Base-by-base conservation (phyloP, 2,329 filamentous ascomycete genomes). In the Huntiella abstrusa region DNA sequence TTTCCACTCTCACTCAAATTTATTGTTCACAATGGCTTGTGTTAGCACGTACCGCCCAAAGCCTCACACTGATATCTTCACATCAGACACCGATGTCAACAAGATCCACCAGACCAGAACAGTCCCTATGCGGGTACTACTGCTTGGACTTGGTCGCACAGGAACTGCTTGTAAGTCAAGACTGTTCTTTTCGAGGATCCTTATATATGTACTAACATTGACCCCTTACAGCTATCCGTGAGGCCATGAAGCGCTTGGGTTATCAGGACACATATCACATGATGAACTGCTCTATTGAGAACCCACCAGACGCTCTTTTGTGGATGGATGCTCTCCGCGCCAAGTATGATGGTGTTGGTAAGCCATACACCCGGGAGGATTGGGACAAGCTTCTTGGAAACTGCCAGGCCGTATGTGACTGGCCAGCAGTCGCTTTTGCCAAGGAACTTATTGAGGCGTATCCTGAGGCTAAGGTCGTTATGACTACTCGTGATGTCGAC, bases 241-340 rank as follows among this genome's bases (percentile, higher is more conserved):
- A 69, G 38, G 78, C 79, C 15, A 69, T 83, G 57, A 70, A 76
- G 56, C 65, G 73, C 54, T 67, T 83, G 36, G 78, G 78, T 51
- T 81, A 77, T 58, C 64, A 71, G 54, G 74, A 80, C 59, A 77
- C 73, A 50, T 82, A 83, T 66, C 79, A 83, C 64, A 80, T 80
- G 76, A 45, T 45, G 36, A 40, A 43, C 7, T 45, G 44, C 16
- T 57, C 56, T 51, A 53, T 54, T 47, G 53, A 36, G 46, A 52
- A 13, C 41, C 51, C 4, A 46, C 50, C 8, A 46, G 45, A 10
- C 13, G 45, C 45, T 12, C 38, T 47, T 13, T 17, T 47, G n/a
- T 50, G 48, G 48, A 33, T 43, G n/a, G 41, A 43, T 15, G 48
- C 44, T 36, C 19, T 17, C n/a, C 48, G 11, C 49, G 73, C 70